These are phyloP conservation scores for Cercospora citrullina DNA, from an alignment of 2,329 filamentous ascomycete genomes.

Conservation along the genomic window DNA sequence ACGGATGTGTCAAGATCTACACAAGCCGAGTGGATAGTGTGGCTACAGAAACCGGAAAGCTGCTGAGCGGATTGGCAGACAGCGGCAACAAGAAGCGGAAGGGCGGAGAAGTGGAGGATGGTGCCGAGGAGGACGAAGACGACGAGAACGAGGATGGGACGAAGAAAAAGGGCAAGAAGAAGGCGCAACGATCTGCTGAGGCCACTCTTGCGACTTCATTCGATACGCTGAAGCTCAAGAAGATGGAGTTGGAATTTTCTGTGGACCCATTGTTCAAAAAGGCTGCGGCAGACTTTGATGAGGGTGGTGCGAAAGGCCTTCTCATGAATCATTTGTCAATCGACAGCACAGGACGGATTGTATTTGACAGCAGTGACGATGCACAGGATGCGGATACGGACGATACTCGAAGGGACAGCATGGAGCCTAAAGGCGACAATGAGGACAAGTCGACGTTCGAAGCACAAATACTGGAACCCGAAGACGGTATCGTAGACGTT, in stretches of 20 bases:
- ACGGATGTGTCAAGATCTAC: constrained; percentile 99
- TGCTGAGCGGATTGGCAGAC: constrained; percentile 89
- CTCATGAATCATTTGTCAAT: constrained; percentile 96
- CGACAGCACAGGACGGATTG: constrained; percentile 85
- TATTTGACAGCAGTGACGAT: constrained; percentile 98
- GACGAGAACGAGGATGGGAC: constrained; percentile 54
- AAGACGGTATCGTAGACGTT: constrained; percentile 77
- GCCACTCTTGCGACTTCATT: constrained; percentile 91
- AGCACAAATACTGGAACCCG: constrained; percentile 42
- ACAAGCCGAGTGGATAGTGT: constrained; percentile 98
- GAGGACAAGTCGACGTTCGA: constrained; percentile 47
- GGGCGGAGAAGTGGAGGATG: constrained; percentile 62
- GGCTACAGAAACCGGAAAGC: constrained; percentile 92
- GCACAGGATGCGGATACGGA: constrained; percentile 53
- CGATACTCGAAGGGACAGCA: constrained; percentile 39
- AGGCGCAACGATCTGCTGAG: constrained; percentile 77
- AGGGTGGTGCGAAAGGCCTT: constrained; percentile 93
- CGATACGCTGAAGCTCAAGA: constrained; percentile 85
- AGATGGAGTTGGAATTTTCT: constrained; percentile 94
- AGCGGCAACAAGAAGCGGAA: constrained; percentile 62
- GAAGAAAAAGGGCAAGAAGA: constrained; percentile 68
- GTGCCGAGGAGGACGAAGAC: constrained; percentile 60
- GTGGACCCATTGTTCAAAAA: constrained; percentile 99
- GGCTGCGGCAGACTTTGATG: constrained; percentile 95
- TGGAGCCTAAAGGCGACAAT: constrained; percentile 47